Base-by-base conservation (phyloP, 345 rosid species). In the Anacardium occidentale region DNA sequence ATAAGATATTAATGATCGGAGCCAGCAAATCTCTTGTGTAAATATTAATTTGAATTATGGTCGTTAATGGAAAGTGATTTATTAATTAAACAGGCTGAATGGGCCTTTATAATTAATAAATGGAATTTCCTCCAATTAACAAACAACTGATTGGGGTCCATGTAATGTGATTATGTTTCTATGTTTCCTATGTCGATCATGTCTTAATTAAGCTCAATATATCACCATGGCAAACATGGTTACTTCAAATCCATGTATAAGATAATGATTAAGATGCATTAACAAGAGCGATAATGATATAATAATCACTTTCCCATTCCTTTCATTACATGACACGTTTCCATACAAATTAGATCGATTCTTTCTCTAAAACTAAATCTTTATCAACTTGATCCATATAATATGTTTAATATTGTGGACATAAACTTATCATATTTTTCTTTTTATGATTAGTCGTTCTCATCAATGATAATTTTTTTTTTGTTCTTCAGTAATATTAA, bases 221-320 rank as follows among this genome's bases (percentile, higher is more conserved):
- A 26, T 74, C 54, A 44, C 62, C 81, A 83, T 80, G 79, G 83
- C 87, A 70, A 76, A 80, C 82, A 81, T 79, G 79, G 61, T 72
- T 57, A 65, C 69, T 51, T 69, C 70, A 48, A 75, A 63, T 60
- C 77, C 34, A 45, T 25, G 12, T 60, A 44, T 13, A 51, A 66
- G 65, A 52, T 78, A 54, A 71, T 76, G 85, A 82, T 76, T 76
- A 78, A 61, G 85, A 82, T 78, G 82, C 82, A 73, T 82, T 76
- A 82, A 78, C 80, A 63, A 73, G 26, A 66, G 47, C 57, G 67
- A 66, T 26, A 57, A 42, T 54, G 70, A 74, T 34, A 48, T 54
- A 42, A 48, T 54, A 42, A 45, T 65, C 44, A 66, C 54, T 68
- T 73, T 25, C 21, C 48, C 62, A 63, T 73, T 77, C 42, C 50